Percentiles rank a stretch among this genome's conserved stretches.
Evolutionary conservation across 345 rosid species (phyloP).

Genomic region (Gossypium anomalum): DNA sequence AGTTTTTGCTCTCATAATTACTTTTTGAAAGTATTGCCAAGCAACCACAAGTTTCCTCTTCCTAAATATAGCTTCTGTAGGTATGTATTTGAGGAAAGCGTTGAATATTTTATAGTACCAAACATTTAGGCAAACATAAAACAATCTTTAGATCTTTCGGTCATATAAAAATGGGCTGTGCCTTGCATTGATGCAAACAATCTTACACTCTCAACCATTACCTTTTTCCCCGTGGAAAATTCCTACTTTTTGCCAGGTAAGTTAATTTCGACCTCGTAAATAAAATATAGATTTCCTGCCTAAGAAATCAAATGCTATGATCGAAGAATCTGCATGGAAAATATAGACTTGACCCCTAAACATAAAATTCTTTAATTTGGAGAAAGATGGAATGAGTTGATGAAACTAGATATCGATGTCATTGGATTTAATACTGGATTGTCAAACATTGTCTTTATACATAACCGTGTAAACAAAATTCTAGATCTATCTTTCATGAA

Average conservation of each 20-base stretch:
- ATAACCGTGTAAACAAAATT: too few relatives aligned
- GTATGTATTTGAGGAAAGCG: background rate
- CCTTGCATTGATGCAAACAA: background rate
- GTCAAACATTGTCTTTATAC: too few relatives aligned
- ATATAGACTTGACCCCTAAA: too few relatives aligned
- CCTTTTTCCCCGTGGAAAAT: background rate
- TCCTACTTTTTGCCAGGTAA: background rate
- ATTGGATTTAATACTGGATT: too few relatives aligned
- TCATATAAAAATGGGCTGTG: background rate
- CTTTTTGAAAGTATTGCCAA: too few relatives aligned
- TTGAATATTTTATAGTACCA: background rate
- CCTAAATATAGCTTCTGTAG: background rate
- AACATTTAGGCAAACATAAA: background rate
- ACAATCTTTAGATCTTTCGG: background rate
- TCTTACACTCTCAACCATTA: background rate
- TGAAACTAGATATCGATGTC: too few relatives aligned
- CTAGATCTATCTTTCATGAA: too few relatives aligned
- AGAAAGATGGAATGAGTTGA: too few relatives aligned
- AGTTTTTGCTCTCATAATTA: too few relatives aligned
- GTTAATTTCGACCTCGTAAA: background rate
- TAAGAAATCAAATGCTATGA: background rate
- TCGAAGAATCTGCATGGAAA: too few relatives aligned
- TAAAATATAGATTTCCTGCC: background rate
- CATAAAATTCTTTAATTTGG: too few relatives aligned
- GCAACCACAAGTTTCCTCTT: background rate